Evolutionary conservation across 345 rosid genomes (phyloP), one percentile per base, ranked within the genome.

Genomic region (Eucalyptus cloeziana): DNA sequence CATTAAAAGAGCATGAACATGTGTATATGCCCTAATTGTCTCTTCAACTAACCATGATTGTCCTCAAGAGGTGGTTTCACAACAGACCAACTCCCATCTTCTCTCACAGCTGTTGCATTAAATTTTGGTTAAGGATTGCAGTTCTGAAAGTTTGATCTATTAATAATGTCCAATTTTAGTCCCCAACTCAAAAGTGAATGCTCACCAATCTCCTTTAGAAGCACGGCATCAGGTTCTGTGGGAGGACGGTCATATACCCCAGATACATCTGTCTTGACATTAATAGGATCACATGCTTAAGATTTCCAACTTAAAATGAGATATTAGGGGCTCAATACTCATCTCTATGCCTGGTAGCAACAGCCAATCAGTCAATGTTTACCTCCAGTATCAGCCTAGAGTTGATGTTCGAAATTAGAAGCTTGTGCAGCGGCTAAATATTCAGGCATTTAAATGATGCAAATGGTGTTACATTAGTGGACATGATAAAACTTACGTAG

Each of bases 231-330:
- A 17, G 94, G 94, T 88, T 96, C 98, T 16, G 94, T 86, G 16
- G 99, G 99, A 62, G 99, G 99, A 89, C 95, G 95, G 89, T 96
- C 96, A 86, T 95, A 97, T 27, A 97, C 98, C 31, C 99, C 99
- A 31, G 90, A 88, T 62, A 97, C 99, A 90, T 97, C 98, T 88
- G 99, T 97, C 99, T 96, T 92, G 87, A 76, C 54, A 86, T 92
- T 95, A 91, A 89, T 88, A 14, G 91, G 94, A 93, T 87, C 92
- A 92, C 95, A 91, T 47, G 50, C 44, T 81, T 22, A 88, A 10
- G 56, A 71, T 89, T 79, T 27, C 60, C 37, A 87, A 50, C 49
- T 51, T n/a, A 51, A n/a, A 87, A 25, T 19, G n/a, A 44, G 76
- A 31, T 40, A 58, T 58, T 51, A 58, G 62, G 64, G 62, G 37